Percentiles rank a stretch among this genome's conserved stretches.
Conservation (phyloP, 2,329 filamentous ascomycete species). For the Botrytis hyacinthi region DNA sequence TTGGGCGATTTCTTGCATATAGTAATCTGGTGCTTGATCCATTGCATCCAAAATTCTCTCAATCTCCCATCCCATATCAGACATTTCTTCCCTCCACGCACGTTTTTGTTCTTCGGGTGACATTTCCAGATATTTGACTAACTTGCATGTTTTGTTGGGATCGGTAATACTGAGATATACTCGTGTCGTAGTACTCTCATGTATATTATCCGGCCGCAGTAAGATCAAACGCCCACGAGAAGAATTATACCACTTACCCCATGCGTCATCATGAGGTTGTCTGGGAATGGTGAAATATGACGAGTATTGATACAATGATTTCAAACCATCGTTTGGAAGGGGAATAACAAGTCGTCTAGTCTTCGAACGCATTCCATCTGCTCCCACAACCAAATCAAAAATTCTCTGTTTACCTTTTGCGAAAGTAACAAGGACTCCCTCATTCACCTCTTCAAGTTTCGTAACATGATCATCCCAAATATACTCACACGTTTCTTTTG, state of each 20-base stretch:
- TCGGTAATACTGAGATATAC: conserved; percentile 7
- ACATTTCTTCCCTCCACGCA: background rate
- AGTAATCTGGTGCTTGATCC: conserved; percentile 41
- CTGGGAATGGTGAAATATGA: conserved; percentile 44
- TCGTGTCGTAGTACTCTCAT: background rate
- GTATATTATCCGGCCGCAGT: background rate
- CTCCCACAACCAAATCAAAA: conserved; percentile 48
- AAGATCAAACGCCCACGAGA: conserved; percentile 3
- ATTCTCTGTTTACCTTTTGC: background rate
- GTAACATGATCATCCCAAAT: conserved; percentile 9
- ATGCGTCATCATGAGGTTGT: conserved; percentile 35
- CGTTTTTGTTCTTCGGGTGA: background rate
- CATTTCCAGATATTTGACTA: background rate
- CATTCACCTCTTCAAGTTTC: background rate
- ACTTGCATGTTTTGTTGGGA: background rate
- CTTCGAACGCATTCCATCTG: conserved; percentile 49
- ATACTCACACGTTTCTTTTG: conserved; percentile 29
- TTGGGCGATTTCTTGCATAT: conserved; percentile 42
- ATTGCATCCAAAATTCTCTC: conserved; percentile 42
- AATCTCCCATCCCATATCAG: conserved; percentile 43
- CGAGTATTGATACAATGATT: conserved; percentile 39
- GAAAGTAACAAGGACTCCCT: background rate
- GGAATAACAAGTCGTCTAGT: conserved; percentile 47
- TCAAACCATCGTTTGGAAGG: conserved; percentile 41
- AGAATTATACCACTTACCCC: conserved; percentile 14